These are phyloP conservation scores for Lasiosphaeriaceae sp. DNA, from an alignment of 495 filamentous ascomycete species.

Conservation along the genomic window DNA sequence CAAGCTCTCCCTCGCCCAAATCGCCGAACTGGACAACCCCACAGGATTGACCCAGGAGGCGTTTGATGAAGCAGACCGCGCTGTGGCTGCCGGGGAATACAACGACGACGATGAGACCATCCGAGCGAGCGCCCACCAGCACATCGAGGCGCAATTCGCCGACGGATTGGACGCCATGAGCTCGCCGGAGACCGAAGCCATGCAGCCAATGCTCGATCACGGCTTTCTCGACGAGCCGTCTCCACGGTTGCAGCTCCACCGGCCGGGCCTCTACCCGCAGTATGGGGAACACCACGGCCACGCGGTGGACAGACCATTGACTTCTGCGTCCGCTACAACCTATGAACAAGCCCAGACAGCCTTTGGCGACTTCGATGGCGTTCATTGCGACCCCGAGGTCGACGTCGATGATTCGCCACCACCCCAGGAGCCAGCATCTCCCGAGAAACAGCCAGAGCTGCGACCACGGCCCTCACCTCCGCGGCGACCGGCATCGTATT, in stretches of 20 bases:
- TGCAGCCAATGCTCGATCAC: slow-evolving; percentile 15
- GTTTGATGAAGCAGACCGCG: slow-evolving; percentile 43
- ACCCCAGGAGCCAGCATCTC: slow-evolving; percentile 7
- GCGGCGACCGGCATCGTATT: slow-evolving; percentile 54
- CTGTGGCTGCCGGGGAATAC: slow-evolving; percentile 21
- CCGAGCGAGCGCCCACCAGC: slow-evolving; percentile 26
- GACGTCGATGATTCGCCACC: slow-evolving; percentile 28
- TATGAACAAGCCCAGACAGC: slow-evolving; percentile 64
- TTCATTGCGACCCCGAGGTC: slow-evolving; percentile 65
- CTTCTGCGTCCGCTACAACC: slow-evolving; percentile 62
- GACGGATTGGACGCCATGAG: slow-evolving; percentile 14
- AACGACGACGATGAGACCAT: slow-evolving; percentile 32
- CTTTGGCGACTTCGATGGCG: slow-evolving; percentile 93
- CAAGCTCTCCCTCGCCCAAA: slow-evolving; percentile 42
- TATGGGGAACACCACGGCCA: slow-evolving; percentile 6
- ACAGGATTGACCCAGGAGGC: slow-evolving; percentile 39
- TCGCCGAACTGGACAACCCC: slow-evolving; percentile 42
- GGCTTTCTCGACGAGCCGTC: slow-evolving; percentile 6
- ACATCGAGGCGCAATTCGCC: slow-evolving; percentile 28
- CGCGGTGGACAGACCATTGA: slow-evolving; percentile 32
- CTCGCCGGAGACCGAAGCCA: slow-evolving; percentile 8
- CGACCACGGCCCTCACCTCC: slow-evolving; percentile 15
- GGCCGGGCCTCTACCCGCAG: slow-evolving; percentile 20
- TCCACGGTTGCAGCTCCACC: slow-evolving; percentile 28
- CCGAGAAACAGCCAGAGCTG: slow-evolving; percentile 13